A percentile compares a stretch with the other conserved stretches of the same genome.
These are phyloP conservation scores for Globisporangium cederbergense DNA, from an alignment of 352 stramenopile genomes.

Conservation along the genomic window DNA sequence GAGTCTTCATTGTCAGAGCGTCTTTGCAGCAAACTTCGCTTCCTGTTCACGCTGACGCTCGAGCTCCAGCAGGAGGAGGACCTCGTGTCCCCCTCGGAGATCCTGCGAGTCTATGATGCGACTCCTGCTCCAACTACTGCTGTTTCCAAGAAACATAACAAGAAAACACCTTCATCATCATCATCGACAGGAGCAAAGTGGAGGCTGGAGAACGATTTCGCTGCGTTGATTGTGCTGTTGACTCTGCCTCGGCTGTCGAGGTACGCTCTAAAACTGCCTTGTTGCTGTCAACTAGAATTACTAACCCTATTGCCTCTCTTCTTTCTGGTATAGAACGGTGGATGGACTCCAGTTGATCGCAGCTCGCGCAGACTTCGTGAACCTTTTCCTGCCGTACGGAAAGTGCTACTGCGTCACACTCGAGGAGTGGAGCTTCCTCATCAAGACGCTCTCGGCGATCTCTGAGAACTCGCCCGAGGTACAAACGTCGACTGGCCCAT, in stretches of 20 bases:
- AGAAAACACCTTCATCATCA: constrained; percentile 11
- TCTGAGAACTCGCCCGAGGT: constrained; percentile 38
- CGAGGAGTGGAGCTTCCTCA: constrained; percentile 74
- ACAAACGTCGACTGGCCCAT: neutral
- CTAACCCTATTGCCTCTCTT: neutral
- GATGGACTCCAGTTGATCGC: constrained; percentile 68
- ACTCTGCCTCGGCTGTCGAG: constrained; percentile 50
- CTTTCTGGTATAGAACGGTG: constrained; percentile 24
- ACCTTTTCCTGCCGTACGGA: constrained; percentile 72
- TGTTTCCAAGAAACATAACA: constrained; percentile 18
- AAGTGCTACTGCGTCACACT: constrained; percentile 66
- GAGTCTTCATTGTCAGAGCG: neutral
- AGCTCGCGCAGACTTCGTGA: constrained; percentile 38
- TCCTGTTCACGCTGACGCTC: constrained; percentile 46
- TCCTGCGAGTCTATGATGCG: constrained; percentile 26
- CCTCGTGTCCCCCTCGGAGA: constrained; percentile 33
- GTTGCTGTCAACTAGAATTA: neutral
- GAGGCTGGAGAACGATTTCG: constrained; percentile 56
- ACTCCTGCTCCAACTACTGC: neutral
- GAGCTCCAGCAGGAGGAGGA: constrained; percentile 49
- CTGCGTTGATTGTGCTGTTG: constrained; percentile 59
- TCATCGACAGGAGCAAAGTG: constrained; percentile 14
- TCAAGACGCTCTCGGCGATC: constrained; percentile 54
- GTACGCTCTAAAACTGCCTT: constrained; percentile 22
- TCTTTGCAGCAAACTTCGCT: constrained; percentile 22